Conservation (phyloP, 306 rosid species). For the Prinsepia uniflora region DNA sequence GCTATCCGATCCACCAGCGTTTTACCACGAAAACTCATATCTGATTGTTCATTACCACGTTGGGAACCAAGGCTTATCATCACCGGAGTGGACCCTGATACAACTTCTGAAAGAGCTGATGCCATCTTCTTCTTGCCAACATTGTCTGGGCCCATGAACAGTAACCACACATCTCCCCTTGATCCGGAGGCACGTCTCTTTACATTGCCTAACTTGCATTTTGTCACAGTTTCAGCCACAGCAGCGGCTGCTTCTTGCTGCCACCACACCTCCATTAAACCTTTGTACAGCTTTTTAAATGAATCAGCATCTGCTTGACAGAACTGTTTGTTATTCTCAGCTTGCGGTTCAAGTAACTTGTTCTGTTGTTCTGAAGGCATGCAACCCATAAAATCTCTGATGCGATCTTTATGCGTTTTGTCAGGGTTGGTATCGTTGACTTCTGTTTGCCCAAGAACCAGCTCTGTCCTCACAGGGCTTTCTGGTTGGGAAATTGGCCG, state of each 20-base stretch:
- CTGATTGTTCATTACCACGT: slow-evolving; percentile 56
- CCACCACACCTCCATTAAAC: slow-evolving; percentile 94
- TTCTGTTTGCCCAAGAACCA: slow-evolving; percentile 72
- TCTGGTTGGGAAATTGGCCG: slow-evolving; percentile 27
- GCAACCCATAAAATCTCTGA: slow-evolving; percentile 65
- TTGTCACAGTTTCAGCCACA: slow-evolving; percentile 73
- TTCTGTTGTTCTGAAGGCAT: slow-evolving; percentile 62
- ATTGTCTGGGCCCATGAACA: slow-evolving; percentile 82
- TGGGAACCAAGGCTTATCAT: slow-evolving; percentile 53
- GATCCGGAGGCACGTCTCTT: slow-evolving; percentile 42
- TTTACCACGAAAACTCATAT: slow-evolving; percentile 67
- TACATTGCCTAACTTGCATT: slow-evolving; percentile 69
- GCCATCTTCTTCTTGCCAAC: slow-evolving; percentile 98
- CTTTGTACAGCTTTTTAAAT: slow-evolving; percentile 70
- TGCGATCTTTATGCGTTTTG: slow-evolving; percentile 42
- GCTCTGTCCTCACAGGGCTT: slow-evolving; percentile 70
- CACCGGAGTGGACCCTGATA: slow-evolving; percentile 65
- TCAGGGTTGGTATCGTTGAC: slow-evolving; percentile 30
- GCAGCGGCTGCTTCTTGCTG: slow-evolving; percentile 91
- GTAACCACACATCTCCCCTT: slow-evolving; percentile 81
- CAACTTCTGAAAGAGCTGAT: slow-evolving; percentile 69
- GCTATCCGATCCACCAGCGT: slow-evolving; percentile 73
- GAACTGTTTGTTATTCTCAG: slow-evolving; percentile 44
- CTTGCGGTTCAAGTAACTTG: slow-evolving; percentile 49
- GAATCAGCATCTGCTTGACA: slow-evolving; percentile 56